Evolutionary conservation across 2,329 filamentous ascomycete genomes (phyloP).

Genomic region (Cladosporium oxysporum): DNA sequence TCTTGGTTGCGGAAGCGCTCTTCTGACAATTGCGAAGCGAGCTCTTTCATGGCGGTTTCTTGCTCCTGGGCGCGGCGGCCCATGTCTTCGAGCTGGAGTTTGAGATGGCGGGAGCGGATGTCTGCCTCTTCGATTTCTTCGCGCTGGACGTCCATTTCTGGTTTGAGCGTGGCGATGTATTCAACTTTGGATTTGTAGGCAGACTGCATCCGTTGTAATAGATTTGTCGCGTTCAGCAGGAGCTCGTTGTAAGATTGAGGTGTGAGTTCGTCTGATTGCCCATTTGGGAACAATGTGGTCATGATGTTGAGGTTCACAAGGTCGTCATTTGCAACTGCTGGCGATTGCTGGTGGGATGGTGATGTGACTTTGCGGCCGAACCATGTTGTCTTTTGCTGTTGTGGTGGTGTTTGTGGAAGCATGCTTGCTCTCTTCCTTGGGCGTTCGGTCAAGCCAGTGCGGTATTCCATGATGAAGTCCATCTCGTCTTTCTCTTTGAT

Average conservation of each 20-base stretch:
- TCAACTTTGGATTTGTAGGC: conserved; percentile 57
- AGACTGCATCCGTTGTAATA: conserved; percentile 56
- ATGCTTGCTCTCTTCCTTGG: conserved; percentile 25
- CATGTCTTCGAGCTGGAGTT: conserved; percentile 63
- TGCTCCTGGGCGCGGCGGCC: conserved; percentile 57
- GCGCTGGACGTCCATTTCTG: conserved; percentile 58
- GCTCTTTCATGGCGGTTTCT: conserved; percentile 56
- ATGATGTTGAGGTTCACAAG: conserved; percentile 57
- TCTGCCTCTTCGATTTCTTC: conserved; percentile 64
- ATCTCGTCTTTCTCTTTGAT: conserved; percentile 34
- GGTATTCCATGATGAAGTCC: conserved; percentile 41
- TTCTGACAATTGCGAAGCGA: conserved; percentile 51
- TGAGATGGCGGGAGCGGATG: conserved; percentile 58
- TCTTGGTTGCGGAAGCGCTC: conserved; percentile 36
- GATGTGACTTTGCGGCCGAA: conserved; percentile 34
- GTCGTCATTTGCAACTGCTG: conserved; percentile 44
- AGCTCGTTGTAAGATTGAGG: conserved; percentile 60
- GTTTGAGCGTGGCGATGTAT: conserved; percentile 52
- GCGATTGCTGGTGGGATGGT: conserved; percentile 17
- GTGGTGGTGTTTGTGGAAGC: conserved; percentile 16
- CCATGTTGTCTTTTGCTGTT: conserved; percentile 32
- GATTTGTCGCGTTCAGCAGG: conserved; percentile 56
- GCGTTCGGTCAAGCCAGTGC: conserved; percentile 35
- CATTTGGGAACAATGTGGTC: conserved; percentile 56
- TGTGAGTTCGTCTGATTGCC: conserved; percentile 49